Percentiles rank a stretch among this genome's conserved stretches.
phyloP scores from a whole-genome alignment of 257 asterid species.

The Henckelia pumila region DNA sequence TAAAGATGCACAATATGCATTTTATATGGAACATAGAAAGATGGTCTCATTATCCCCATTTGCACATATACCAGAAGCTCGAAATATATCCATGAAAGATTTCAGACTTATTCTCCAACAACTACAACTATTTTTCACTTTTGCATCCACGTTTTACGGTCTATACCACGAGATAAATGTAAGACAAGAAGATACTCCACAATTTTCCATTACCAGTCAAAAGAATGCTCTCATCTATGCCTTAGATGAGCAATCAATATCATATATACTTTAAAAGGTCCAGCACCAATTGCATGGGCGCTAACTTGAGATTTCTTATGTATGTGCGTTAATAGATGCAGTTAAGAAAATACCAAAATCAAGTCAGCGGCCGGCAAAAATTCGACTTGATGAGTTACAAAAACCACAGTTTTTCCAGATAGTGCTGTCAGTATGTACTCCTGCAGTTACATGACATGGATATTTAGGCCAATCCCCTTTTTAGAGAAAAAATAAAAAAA shows the following conservation, averaged over 20 bases:
- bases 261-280: not conserved
- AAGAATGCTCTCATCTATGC: constrained; percentile 11
- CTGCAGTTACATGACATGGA: constrained; percentile 45
- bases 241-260: not conserved
- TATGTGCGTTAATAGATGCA: not conserved
- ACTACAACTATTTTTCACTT: not conserved
- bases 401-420: constrained; percentile 74
- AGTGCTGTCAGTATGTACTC: constrained; percentile 91
- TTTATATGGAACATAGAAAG: no score
- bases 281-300: constrained; percentile 8
- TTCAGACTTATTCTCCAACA: not conserved
- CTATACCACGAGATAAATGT: constrained; percentile 5
- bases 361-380: constrained; percentile 91
- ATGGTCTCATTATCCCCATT: no score
- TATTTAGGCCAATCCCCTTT: constrained; percentile 28
- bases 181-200: not conserved
- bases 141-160: constrained; percentile 4
- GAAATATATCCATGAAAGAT: not conserved
- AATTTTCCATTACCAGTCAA: not conserved
- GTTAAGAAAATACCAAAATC: constrained; percentile 68
- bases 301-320: constrained; percentile 1
- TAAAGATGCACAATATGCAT: not conserved
- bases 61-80: no score
- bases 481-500: not conserved
- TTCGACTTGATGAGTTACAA: constrained; percentile 98